Evolutionary conservation across 139 green algal species (phyloP).

Genomic region (Chlamydomonas sp.): DNA sequence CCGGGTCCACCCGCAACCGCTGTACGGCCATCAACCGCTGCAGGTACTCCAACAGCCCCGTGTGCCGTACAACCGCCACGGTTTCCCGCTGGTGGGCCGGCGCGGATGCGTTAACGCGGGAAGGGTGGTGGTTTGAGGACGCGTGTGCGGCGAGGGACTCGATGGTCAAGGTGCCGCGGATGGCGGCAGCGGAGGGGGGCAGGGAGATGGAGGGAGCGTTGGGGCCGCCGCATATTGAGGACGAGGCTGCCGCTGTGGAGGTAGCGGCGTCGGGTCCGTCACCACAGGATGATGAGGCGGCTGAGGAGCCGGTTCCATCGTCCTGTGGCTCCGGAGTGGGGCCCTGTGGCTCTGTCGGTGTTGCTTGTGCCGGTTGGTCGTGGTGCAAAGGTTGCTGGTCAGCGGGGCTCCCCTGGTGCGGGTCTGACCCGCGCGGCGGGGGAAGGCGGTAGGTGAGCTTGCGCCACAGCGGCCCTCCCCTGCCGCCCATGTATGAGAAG

Average conservation of each 20-base stretch:
- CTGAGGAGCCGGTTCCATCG: neutral
- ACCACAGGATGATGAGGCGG: neutral
- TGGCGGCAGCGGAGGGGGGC: neutral
- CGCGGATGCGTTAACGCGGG: neutral
- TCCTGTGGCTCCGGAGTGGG: no score
- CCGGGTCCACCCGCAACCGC: slow-evolving; percentile 34
- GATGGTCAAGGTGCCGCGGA: neutral
- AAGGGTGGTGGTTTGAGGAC: neutral
- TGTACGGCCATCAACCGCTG: slow-evolving; percentile 39
- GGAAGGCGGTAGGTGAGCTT: slow-evolving; percentile 78
- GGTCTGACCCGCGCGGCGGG: neutral
- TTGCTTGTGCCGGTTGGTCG: no score
- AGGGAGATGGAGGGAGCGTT: neutral
- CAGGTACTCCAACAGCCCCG: slow-evolving; percentile 64
- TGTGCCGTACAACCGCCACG: neutral
- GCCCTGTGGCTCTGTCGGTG: neutral
- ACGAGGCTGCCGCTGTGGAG: neutral
- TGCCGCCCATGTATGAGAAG: slow-evolving; percentile 95
- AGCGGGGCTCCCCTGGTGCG: no score
- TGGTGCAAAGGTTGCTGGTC: no score
- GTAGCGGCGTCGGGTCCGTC: no score
- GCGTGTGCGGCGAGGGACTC: neutral
- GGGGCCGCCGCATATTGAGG: no score
- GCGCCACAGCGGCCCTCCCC: slow-evolving; percentile 82
- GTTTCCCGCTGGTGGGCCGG: no score